Percentiles rank a stretch among this genome's conserved stretches.
These are phyloP conservation scores for Mimosa pudica DNA, from an alignment of 306 rosid genomes.

Conservation along the genomic window DNA sequence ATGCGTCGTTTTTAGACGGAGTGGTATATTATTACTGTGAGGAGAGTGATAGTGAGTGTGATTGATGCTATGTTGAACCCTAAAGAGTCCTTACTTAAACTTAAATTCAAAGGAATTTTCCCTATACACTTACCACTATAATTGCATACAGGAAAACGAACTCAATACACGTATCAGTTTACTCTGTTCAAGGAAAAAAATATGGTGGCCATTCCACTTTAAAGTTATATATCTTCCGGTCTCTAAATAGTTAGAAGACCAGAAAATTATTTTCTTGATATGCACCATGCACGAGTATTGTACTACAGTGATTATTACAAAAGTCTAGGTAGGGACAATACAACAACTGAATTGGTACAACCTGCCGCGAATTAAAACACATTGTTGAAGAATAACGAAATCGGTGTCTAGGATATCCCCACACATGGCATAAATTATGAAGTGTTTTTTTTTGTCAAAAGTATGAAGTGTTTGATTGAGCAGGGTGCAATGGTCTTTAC, in stretches of 20 bases:
- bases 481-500: neutral
- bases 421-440: neutral
- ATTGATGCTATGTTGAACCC: conserved; percentile 42
- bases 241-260: neutral
- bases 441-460: neutral
- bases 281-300: neutral
- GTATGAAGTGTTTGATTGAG: neutral
- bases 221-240: neutral
- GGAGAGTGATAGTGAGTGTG: conserved; percentile 21
- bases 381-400: neutral
- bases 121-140: neutral
- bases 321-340: neutral
- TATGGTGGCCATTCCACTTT: neutral
- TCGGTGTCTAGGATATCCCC: neutral
- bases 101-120: conserved; percentile 52
- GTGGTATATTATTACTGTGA: neutral
- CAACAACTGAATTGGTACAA: neutral
- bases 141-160: neutral
- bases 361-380: neutral
- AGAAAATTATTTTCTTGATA: no score
- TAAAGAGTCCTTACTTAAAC: conserved; percentile 33
- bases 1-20: no score
- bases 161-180: neutral
- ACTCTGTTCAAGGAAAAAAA: neutral
- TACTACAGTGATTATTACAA: neutral